Evolutionary conservation across 1,139 yeast species (phyloP), one percentile per base, ranked within the genome.

Genomic region (Blastobotrys serpentis): DNA sequence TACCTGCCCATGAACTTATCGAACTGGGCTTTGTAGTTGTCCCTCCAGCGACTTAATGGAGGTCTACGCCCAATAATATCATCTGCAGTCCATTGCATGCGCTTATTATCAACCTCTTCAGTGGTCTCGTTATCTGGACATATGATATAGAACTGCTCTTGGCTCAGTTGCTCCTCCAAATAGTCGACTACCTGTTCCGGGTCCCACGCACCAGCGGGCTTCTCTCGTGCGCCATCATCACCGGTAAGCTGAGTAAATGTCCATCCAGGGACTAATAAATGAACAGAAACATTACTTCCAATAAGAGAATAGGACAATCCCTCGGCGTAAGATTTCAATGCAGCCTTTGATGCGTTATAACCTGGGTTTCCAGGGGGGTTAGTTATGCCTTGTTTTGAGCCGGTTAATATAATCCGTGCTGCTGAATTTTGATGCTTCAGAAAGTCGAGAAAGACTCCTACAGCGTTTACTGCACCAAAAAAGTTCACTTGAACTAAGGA

Each of bases 331-430:
- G 55, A 51, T 43, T 59, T 58, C 39, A 61, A 54, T 1, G 65
- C 65, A n/a, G 64, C 64, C 49, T 61, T 61, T 22, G 63, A 59
- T 11, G 63, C 59, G 51, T 61, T 61, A 54, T 61, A 61, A 23
- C 60, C 62, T 8, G 64, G 63, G 44, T 61, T 61, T 1, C 65
- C 65, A 3, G 65, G 65, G 4, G 65, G 65, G 47, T 61, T 61
- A 39, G 65, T 61, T 52, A 61, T 61, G 21, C 65, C 65, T 49
- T 61, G 65, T 52, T 61, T 61, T 22, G 64, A 60, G 30, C 64
- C 64, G 16, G 65, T 61, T 33, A 60, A 42, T 32, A 61, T 50
- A 34, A 61, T 47, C 22, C 54, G 54, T n/a, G 55, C 41, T 23
- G 52, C 50, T 10, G 37, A 39, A 11, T 48, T 47, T 42, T 57